Evolutionary conservation across 306 rosid species (phyloP), one percentile per base, ranked within the genome.

Genomic region (Lathyrus aphaca): DNA sequence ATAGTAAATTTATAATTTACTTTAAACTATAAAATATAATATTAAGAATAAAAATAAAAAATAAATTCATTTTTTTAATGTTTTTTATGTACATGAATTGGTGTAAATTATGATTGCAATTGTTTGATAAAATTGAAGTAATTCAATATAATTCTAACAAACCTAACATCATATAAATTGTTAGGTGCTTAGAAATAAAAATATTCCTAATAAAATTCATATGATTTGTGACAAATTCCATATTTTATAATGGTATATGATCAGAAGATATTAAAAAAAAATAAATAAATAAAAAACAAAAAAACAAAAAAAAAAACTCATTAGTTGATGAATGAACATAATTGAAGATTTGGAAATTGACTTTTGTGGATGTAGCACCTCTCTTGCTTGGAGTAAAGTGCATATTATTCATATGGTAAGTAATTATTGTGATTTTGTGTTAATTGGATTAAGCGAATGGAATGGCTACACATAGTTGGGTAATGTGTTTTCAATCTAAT

Each of bases 401-500:
- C 68, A 37, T 69, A 53, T 10, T 69, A 72, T 66, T 74, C 51
- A 63, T 72, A 76, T 72, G 12, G 37, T 25, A 25, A 25, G 45
- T 69, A 78, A 74, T 74, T 25, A 77, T 69, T 77, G 58, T 71
- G 57, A 14, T 50, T 69, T 77, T 74, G 46, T 53, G 58, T 57
- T 64, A 74, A 49, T 69, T 48, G 37, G 44, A 70, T 37, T 72
- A 57, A 77, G 11, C 46, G 6, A 42, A 60, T 74, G 5, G 25
- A 70, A 59, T 65, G 80, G 59, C 44, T 44, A 51, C 71, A 68
- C 69, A 63, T 51, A 42, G 54, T 38, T 73, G 68, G 39, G 18
- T 27, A 27, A 55, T 55, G 9, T 37, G 46, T 64, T 57, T 65
- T 57, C 53, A 57, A 74, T 74, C 49, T 70, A 58, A 51, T 70